phyloP scores from a whole-genome alignment of 495 filamentous ascomycete species.

The Darksidea phi region DNA sequence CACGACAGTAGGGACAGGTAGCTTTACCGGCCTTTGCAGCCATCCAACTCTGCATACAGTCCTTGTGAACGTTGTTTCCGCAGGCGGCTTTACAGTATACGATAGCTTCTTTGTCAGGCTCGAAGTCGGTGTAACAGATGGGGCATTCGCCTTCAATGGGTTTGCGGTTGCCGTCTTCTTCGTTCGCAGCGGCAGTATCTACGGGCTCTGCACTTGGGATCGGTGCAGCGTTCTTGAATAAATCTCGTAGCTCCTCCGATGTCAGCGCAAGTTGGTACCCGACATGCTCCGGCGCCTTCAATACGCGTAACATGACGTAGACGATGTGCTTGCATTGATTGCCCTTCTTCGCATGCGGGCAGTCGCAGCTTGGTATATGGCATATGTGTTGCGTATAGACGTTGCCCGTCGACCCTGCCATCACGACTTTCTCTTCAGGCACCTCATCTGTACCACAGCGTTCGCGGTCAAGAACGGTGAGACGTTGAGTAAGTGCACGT shows the following conservation, averaged over 20 bases:
- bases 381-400: conserved; percentile 63
- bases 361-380: conserved; percentile 62
- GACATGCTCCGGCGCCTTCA: conserved; percentile 61
- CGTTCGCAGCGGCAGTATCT: conserved; percentile 38
- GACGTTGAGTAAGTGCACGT: conserved; percentile 41
- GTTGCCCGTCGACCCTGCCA: conserved; percentile 75
- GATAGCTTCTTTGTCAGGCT: conserved; percentile 54
- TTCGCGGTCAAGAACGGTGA: conserved; percentile 57
- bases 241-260: conserved; percentile 60
- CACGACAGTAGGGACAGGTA: conserved; percentile 67
- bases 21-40: conserved; percentile 54
- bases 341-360: conserved; percentile 60
- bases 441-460: conserved; percentile 45
- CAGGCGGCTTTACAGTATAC: conserved; percentile 73
- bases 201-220: conserved; percentile 38
- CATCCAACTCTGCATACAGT: conserved; percentile 72
- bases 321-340: conserved; percentile 77
- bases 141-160: conserved; percentile 72
- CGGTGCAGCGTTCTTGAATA: conserved; percentile 57
- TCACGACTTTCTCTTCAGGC: conserved; percentile 58
- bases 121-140: conserved; percentile 73
- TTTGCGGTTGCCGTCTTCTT: conserved; percentile 55
- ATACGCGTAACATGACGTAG: conserved; percentile 64
- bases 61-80: conserved; percentile 74
- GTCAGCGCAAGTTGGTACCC: conserved; percentile 76